A percentile compares a stretch with the other conserved stretches of the same genome.
Evolutionary conservation across 768 basidiomycete species (phyloP).

Genomic region (Russula emetica): DNA sequence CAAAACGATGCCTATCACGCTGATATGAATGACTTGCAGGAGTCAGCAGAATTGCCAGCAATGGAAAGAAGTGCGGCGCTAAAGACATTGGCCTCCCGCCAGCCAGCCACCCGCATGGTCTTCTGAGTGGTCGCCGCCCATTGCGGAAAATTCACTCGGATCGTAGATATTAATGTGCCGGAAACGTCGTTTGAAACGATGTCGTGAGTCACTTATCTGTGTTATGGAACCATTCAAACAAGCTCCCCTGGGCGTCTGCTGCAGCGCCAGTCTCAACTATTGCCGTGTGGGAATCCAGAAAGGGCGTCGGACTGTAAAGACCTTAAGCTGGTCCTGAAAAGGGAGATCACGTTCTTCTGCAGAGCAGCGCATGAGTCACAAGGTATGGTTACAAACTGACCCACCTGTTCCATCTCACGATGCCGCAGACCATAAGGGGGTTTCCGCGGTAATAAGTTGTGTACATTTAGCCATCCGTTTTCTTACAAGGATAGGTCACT

Average conservation of each 20-base stretch:
- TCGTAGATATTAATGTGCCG: not conserved
- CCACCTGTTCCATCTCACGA: slow-evolving; percentile 3
- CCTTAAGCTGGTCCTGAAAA: slow-evolving; percentile 9
- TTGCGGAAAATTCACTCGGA: not conserved
- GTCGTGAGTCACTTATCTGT: not conserved
- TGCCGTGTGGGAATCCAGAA: slow-evolving; percentile 3
- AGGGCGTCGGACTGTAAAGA: not conserved
- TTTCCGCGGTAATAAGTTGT: slow-evolving; percentile 1
- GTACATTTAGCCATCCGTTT: slow-evolving; percentile 1
- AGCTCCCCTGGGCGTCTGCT: not conserved
- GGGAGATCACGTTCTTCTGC: slow-evolving; percentile 17
- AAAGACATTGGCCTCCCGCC: slow-evolving; percentile 3
- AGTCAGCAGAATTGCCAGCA: slow-evolving; percentile 18
- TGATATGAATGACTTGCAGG: slow-evolving; percentile 4
- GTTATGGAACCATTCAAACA: slow-evolving; percentile 2
- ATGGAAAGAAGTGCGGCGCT: slow-evolving; percentile 22
- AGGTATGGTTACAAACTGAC: not conserved
- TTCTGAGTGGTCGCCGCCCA: not conserved
- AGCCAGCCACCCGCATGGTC: not conserved
- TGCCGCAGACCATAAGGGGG: slow-evolving; percentile 1
- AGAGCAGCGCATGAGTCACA: slow-evolving; percentile 14
- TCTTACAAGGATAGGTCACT: slow-evolving; percentile 3
- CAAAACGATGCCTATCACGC: slow-evolving; percentile 8
- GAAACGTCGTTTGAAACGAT: not conserved
- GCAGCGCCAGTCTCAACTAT: not conserved